Conservation (phyloP, 2,329 filamentous ascomycete species). For the Microcera coccophila region DNA sequence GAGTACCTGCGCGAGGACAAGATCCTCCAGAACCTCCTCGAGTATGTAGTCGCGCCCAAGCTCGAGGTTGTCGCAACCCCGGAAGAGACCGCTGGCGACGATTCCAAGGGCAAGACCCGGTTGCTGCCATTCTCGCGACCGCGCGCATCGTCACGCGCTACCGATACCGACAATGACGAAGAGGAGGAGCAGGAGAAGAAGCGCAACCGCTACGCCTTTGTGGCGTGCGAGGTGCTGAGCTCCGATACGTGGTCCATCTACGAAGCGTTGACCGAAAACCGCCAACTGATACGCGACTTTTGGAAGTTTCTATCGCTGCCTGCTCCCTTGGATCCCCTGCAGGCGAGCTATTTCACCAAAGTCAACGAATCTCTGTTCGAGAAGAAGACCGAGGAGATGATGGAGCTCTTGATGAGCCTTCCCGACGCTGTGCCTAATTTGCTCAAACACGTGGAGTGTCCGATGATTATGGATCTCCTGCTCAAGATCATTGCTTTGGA, state of each 20-base stretch:
- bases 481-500: constrained; percentile 97
- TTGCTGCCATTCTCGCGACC: constrained; percentile 48
- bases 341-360: constrained; percentile 97
- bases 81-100: constrained; percentile 49
- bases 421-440: constrained; percentile 80
- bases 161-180: constrained; percentile 45
- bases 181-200: constrained; percentile 83
- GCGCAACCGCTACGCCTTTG: constrained; percentile 88
- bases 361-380: constrained; percentile 97
- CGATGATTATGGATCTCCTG: constrained; percentile 96
- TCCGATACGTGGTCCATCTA: constrained; percentile 97
- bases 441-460: constrained; percentile 90
- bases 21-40: constrained; percentile 77
- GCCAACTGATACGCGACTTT: constrained; percentile 72
- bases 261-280: constrained; percentile 85
- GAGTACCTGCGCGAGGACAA: constrained; percentile 89
- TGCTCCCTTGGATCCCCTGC: constrained; percentile 84
- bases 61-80: constrained; percentile 54
- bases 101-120: constrained; percentile 45
- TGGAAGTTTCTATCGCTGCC: constrained; percentile 85
- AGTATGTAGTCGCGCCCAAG: constrained; percentile 84
- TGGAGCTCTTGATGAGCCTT: constrained; percentile 79
- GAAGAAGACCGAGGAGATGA: constrained; percentile 97
- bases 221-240: constrained; percentile 87
- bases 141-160: constrained; percentile 50